Evolutionary conservation across 495 filamentous ascomycete species (phyloP).

Genomic region (Penicillium longicatenatum): DNA sequence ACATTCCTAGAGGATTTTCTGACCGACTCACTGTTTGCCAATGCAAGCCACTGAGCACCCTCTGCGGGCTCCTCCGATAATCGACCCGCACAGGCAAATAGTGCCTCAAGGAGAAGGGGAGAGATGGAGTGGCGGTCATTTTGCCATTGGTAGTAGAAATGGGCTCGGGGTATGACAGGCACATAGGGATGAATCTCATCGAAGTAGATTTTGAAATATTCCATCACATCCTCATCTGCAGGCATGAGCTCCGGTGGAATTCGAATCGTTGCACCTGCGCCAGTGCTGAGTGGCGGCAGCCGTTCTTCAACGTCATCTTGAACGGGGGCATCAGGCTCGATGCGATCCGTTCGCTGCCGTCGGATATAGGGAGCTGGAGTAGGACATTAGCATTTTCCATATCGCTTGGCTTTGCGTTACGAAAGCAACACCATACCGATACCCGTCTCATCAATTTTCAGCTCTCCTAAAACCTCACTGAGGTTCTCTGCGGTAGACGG

Average conservation of each 20-base stretch:
- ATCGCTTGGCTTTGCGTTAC: neutral
- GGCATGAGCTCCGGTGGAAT: conserved; percentile 97
- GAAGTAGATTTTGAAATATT: conserved; percentile 94
- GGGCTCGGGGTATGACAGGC: conserved; percentile 83
- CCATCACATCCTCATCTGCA: conserved; percentile 74
- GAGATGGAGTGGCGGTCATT: conserved; percentile 84
- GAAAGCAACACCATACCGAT: conserved; percentile 65
- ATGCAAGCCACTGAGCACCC: conserved; percentile 91
- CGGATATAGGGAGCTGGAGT: conserved; percentile 82
- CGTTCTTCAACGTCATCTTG: conserved; percentile 75
- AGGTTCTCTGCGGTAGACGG: conserved; percentile 70
- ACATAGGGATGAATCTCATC: conserved; percentile 91
- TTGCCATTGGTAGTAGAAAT: conserved; percentile 92
- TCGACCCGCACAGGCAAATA: conserved; percentile 91
- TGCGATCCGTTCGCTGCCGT: conserved; percentile 65
- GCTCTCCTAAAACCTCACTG: conserved; percentile 78
- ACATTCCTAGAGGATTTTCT: neutral
- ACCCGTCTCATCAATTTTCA: conserved; percentile 85
- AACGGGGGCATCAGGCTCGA: conserved; percentile 70
- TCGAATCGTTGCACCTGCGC: conserved; percentile 73
- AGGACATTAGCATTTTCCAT: conserved; percentile 9
- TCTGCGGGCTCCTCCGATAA: conserved; percentile 80
- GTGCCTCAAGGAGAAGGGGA: conserved; percentile 85
- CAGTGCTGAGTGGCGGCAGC: conserved; percentile 65
- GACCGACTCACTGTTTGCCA: conserved; percentile 75